phyloP scores from a whole-genome alignment of 768 basidiomycete genomes.

The Tylopilus sp. region DNA sequence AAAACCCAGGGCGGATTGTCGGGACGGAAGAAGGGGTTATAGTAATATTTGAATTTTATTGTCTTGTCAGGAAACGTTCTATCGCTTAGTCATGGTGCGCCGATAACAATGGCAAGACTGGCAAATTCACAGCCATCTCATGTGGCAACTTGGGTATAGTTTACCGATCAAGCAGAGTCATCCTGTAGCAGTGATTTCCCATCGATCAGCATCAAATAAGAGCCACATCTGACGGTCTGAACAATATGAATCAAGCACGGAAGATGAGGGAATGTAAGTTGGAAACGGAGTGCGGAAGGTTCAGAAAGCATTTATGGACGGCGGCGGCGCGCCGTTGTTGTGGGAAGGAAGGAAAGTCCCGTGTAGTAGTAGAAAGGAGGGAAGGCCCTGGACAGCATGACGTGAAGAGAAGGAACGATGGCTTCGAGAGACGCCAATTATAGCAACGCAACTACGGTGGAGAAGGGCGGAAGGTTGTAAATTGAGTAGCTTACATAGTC shows the following conservation, averaged over 20 bases:
- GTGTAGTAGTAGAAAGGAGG: background rate
- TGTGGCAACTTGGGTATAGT: background rate
- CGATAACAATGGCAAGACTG: no score
- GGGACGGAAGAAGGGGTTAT: constrained; percentile 6
- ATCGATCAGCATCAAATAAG: constrained; percentile 16
- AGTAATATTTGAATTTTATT: background rate
- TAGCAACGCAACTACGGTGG: background rate
- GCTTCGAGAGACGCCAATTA: constrained; percentile 4
- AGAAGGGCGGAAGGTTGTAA: background rate
- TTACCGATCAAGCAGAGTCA: background rate
- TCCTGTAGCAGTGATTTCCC: background rate
- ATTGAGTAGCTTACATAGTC: no score
- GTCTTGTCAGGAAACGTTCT: background rate
- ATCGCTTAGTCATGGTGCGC: background rate
- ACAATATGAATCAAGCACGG: background rate
- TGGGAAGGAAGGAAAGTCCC: constrained; percentile 12
- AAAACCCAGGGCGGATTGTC: background rate
- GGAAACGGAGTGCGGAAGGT: constrained; percentile 5
- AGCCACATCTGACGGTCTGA: background rate
- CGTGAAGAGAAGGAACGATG: background rate
- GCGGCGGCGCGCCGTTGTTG: constrained; percentile 3
- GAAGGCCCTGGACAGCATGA: constrained; percentile 8
- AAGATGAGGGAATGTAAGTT: background rate
- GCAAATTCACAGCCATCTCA: background rate
- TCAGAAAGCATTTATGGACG: background rate